phyloP scores from a whole-genome alignment of 371 early-diverging fungal species.

The Rhizopus sp. region DNA sequence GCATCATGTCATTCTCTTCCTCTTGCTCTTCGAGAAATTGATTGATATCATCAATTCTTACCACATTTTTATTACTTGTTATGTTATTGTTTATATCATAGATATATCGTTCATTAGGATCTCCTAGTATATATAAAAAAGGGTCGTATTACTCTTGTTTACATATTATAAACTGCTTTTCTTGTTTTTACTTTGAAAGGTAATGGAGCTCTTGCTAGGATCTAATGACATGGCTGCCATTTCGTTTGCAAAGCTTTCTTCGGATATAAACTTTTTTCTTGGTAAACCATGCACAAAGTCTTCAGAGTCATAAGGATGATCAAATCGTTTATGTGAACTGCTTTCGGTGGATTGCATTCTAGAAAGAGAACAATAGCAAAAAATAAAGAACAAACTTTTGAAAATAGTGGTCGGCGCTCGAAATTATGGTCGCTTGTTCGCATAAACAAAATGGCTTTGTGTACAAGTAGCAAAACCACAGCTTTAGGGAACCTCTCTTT shows the following conservation, averaged over 20 bases:
- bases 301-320: background rate
- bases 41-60: constrained; percentile 19
- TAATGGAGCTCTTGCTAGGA: background rate
- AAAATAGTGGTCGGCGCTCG: background rate
- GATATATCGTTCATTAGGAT: background rate
- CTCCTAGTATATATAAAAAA: background rate
- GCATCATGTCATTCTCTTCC: background rate
- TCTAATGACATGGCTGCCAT: constrained; percentile 31
- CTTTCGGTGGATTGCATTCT: background rate
- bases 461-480: no score
- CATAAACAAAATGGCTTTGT: no score
- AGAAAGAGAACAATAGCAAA: background rate
- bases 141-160: no score
- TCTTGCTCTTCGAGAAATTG: constrained; percentile 19
- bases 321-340: background rate
- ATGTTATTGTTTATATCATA: constrained; percentile 1
- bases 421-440: no score
- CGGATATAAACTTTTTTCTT: constrained; percentile 26
- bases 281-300: constrained; percentile 2
- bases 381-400: no score
- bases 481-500: no score
- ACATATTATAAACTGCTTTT: no score
- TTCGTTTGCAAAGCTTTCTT: constrained; percentile 29
- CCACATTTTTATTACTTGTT: constrained; percentile 6
- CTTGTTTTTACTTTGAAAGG: no score